Evolutionary conservation across 805 yeast species (phyloP).

Genomic region (Ascoidea tarda): DNA sequence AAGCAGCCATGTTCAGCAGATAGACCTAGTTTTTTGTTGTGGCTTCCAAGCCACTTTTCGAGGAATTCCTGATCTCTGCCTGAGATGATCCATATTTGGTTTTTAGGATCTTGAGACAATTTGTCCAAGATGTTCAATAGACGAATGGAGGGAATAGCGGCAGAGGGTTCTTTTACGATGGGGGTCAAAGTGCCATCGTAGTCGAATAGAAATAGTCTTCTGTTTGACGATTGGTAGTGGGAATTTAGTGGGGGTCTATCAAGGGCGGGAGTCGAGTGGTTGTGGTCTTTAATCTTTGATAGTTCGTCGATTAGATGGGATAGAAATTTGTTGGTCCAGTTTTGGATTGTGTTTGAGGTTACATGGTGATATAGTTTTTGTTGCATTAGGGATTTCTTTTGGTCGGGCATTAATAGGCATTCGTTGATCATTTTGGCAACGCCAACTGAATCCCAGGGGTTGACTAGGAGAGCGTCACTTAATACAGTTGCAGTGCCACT

Average conservation of each 20-base stretch:
- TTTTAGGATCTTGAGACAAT: slow-evolving; percentile 61
- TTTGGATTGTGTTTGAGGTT: slow-evolving; percentile 56
- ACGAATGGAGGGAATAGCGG: slow-evolving; percentile 84
- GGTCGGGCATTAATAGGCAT: slow-evolving; percentile 40
- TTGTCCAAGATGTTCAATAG: slow-evolving; percentile 43
- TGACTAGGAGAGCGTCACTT: slow-evolving; percentile 65
- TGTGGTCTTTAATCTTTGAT: slow-evolving; percentile 24
- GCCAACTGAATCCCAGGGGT: slow-evolving; percentile 96
- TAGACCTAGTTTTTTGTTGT: slow-evolving; percentile 51
- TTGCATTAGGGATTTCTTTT: slow-evolving; percentile 32
- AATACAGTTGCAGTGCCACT: slow-evolving; percentile 74
- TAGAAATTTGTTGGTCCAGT: slow-evolving; percentile 62
- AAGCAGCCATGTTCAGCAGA: slow-evolving; percentile 98
- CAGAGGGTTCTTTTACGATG: slow-evolving; percentile 93
- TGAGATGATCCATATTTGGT: slow-evolving; percentile 87
- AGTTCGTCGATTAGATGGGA: slow-evolving; percentile 29
- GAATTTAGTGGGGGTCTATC: slow-evolving; percentile 53
- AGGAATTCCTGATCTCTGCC: slow-evolving; percentile 90
- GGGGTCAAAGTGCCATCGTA: slow-evolving; percentile 98
- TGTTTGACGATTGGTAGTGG: slow-evolving; percentile 43
- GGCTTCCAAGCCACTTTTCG: slow-evolving; percentile 74
- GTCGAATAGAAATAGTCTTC: slow-evolving; percentile 79
- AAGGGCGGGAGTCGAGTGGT: slow-evolving; percentile 66
- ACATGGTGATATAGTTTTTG: slow-evolving; percentile 47
- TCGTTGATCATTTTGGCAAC: slow-evolving; percentile 75